A percentile compares a stretch with the other conserved stretches of the same genome.
These are phyloP conservation scores for Claviceps digitariae DNA, from an alignment of 2,329 filamentous ascomycete species.

Conservation along the genomic window DNA sequence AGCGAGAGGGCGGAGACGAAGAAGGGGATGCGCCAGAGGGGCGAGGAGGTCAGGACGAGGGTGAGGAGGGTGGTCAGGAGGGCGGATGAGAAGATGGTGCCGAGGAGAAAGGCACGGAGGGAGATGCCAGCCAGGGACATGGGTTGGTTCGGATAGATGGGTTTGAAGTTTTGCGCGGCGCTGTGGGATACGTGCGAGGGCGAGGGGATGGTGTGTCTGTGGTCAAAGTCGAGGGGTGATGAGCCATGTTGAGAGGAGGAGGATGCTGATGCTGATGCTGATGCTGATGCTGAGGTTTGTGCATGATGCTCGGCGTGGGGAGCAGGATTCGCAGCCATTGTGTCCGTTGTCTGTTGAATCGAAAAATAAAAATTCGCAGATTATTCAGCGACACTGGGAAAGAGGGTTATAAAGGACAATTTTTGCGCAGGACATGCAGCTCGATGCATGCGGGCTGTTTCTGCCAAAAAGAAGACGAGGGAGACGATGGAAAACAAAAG, in stretches of 20 bases:
- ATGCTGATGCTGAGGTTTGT: neutral
- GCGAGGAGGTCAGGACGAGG: conserved; percentile 25
- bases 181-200: neutral
- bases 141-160: conserved; percentile 29
- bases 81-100: conserved; percentile 27
- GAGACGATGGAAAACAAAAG: neutral
- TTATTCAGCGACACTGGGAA: too few species aligned
- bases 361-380: too few species aligned
- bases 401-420: too few species aligned
- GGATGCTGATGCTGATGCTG: neutral
- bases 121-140: conserved; percentile 49
- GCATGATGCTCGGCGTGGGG: neutral
- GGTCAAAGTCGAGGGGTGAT: neutral
- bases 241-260: neutral
- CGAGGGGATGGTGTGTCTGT: neutral
- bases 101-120: conserved; percentile 41
- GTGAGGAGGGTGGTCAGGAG: conserved; percentile 17
- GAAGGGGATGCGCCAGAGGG: conserved; percentile 49
- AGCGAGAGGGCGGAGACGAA: conserved; percentile 56
- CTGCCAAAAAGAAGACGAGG: neutral
- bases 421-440: neutral
- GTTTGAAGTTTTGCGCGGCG: neutral
- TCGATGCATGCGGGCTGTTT: neutral
- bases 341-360: neutral
- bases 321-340: neutral